Conservation (phyloP, 371 early-diverging fungal species). For the Amoeboaphelidium occidentale region DNA sequence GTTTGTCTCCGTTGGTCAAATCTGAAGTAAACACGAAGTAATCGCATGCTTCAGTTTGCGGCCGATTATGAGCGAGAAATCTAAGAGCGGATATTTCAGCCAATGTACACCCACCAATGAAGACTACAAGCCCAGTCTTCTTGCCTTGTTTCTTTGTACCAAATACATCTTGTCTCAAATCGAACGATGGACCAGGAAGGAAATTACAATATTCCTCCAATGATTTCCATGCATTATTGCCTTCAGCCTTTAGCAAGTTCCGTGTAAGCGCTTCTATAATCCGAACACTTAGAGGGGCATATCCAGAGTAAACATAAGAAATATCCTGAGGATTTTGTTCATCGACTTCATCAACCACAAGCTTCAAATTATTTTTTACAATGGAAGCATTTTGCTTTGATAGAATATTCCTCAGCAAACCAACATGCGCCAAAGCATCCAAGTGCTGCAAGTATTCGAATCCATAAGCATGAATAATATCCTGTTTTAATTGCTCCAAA, state of each 20-base stretch:
- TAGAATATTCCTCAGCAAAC: not conserved
- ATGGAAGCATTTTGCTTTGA: not conserved
- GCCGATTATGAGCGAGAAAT: constrained; percentile 29
- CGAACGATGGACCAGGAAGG: not conserved
- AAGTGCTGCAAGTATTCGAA: constrained; percentile 52
- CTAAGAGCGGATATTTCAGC: constrained; percentile 72
- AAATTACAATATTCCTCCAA: not conserved
- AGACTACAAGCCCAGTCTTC: constrained; percentile 55
- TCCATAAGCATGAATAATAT: constrained; percentile 44
- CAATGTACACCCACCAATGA: constrained; percentile 84
- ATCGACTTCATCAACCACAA: constrained; percentile 65
- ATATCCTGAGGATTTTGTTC: constrained; percentile 64
- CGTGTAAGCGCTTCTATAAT: constrained; percentile 17
- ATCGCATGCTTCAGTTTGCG: not conserved
- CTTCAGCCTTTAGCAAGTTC: not conserved
- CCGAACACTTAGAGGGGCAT: constrained; percentile 67
- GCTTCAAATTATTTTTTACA: constrained; percentile 35
- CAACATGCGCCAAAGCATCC: not conserved
- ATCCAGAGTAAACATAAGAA: constrained; percentile 78
- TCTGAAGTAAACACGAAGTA: not conserved
- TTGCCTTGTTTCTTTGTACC: not conserved
- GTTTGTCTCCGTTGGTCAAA: not conserved
- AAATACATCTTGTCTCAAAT: not conserved
- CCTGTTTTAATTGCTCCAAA: not conserved
- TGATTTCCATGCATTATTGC: not conserved